Evolutionary conservation across 768 basidiomycete genomes (phyloP).

Genomic region (Boletales sp.): DNA sequence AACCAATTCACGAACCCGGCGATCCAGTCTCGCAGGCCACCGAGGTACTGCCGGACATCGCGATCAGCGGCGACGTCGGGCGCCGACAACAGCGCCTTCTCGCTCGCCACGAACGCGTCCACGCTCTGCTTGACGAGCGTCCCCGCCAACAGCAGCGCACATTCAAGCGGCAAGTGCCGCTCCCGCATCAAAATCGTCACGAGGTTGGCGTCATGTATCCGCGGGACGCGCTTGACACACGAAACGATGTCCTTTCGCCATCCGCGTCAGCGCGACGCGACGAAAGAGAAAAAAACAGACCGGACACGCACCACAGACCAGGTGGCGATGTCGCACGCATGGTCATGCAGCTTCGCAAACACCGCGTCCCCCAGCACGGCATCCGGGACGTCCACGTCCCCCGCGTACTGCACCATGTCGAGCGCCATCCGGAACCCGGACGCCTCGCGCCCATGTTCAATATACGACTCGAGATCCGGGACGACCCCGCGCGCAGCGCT

Average conservation of each 20-base stretch:
- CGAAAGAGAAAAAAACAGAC: too few relatives aligned
- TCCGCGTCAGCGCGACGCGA: neutral
- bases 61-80: conserved; percentile 12
- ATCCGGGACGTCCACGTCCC: conserved; percentile 39
- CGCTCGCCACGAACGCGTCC: conserved; percentile 25
- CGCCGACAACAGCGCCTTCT: conserved; percentile 17
- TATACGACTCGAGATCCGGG: conserved; percentile 45
- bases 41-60: conserved; percentile 39
- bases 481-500: conserved; percentile 19
- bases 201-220: conserved; percentile 39
- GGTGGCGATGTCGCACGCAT: conserved; percentile 48
- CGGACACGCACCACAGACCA: conserved; percentile 46
- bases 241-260: conserved; percentile 52
- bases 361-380: conserved; percentile 23
- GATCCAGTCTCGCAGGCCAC: conserved; percentile 53
- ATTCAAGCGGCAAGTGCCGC: conserved; percentile 45
- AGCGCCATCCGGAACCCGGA: conserved; percentile 49
- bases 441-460: conserved; percentile 42
- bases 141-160: conserved; percentile 32
- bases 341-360: conserved; percentile 34
- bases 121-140: conserved; percentile 26
- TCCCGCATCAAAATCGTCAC: conserved; percentile 47
- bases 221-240: conserved; percentile 45
- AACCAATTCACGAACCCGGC: conserved; percentile 60
- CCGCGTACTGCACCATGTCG: conserved; percentile 50